Evolutionary conservation across 192 early-diverging fungal species (phyloP).

Genomic region (Coemansia sp.): DNA sequence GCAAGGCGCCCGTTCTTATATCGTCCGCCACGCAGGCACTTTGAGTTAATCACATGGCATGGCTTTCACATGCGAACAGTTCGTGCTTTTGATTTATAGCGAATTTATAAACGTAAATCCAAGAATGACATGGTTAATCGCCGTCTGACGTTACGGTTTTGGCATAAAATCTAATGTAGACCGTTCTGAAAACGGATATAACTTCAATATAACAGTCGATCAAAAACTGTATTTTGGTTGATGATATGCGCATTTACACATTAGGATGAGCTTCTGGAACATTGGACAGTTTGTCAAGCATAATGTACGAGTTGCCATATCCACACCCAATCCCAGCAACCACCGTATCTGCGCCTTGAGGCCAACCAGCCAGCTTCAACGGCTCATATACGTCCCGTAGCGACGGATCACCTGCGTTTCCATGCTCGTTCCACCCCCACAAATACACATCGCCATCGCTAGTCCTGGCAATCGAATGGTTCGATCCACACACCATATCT

Average conservation of each 20-base stretch:
- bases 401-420: conserved; percentile 70
- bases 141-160: too few species aligned
- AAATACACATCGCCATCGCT: conserved; percentile 49
- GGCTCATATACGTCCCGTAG: conserved; percentile 30
- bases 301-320: conserved; percentile 32
- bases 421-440: conserved; percentile 98
- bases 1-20: background rate
- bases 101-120: too few species aligned
- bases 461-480: conserved; percentile 65
- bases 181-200: too few species aligned
- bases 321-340: conserved; percentile 32
- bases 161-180: too few species aligned
- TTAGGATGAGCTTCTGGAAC: too few species aligned
- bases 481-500: conserved; percentile 68
- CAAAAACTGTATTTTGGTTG: too few species aligned
- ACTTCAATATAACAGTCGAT: too few species aligned
- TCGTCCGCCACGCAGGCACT: background rate
- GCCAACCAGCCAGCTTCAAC: background rate
- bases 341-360: background rate
- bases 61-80: background rate
- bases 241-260: too few species aligned
- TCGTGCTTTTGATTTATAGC: too few species aligned
- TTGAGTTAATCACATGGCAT: background rate
- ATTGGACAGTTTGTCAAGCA: background rate
- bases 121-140: too few species aligned